Evolutionary conservation across 2,329 filamentous ascomycete genomes (phyloP).

Genomic region (Fusarium mangiferae): DNA sequence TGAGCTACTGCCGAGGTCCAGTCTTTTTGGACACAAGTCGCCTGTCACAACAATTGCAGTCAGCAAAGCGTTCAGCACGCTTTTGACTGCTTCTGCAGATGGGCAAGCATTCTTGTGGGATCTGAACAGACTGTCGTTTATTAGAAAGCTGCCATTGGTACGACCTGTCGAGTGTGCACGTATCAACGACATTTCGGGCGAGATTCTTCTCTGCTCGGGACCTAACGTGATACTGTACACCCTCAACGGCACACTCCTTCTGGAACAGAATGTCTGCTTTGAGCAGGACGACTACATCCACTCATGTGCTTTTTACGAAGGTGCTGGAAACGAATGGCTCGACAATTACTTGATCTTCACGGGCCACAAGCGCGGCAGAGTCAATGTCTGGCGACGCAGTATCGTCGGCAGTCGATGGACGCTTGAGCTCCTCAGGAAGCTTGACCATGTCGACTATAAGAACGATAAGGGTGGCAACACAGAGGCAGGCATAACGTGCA

Average conservation of each 20-base stretch:
- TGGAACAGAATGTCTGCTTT: constrained; percentile 83
- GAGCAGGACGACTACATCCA: constrained; percentile 79
- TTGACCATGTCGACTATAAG: constrained; percentile 80
- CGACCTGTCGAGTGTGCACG: constrained; percentile 76
- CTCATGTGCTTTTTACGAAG: constrained; percentile 92
- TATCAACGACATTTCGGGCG: constrained; percentile 91
- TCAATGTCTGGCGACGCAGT: constrained; percentile 78
- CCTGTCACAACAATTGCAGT: constrained; percentile 85
- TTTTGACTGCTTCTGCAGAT: constrained; percentile 84
- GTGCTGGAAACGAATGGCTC: constrained; percentile 89
- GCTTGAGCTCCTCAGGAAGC: constrained; percentile 79
- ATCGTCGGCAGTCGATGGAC: constrained; percentile 72
- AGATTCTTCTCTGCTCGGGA: constrained; percentile 86
- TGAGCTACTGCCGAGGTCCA: constrained; percentile 81
- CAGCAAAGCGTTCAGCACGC: constrained; percentile 86
- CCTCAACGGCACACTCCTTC: constrained; percentile 84
- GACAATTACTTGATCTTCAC: constrained; percentile 89
- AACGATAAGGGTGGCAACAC: constrained; percentile 68
- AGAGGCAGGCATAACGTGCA: constrained; percentile 82
- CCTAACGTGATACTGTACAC: constrained; percentile 82
- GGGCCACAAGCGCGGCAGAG: constrained; percentile 83
- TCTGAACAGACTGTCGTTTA: constrained; percentile 87
- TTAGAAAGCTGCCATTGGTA: constrained; percentile 74
- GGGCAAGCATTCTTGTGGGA: constrained; percentile 93
- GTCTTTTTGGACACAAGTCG: constrained; percentile 89